Percentiles rank a stretch among this genome's conserved stretches.
These are phyloP conservation scores for Penicillium sp. DNA, from an alignment of 2,329 filamentous ascomycete species.

Conservation along the genomic window DNA sequence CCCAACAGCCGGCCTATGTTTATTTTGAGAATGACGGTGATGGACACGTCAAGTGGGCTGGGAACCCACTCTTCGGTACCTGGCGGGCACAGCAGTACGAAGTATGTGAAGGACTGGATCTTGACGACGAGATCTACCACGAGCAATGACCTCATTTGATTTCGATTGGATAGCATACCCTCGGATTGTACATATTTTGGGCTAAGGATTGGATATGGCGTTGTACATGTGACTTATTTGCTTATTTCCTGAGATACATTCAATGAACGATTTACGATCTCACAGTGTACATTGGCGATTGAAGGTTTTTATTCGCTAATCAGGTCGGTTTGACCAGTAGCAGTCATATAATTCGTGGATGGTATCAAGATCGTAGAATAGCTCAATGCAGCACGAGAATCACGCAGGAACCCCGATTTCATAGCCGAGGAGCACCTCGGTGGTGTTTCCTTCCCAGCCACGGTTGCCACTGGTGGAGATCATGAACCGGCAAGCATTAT, in stretches of 20 bases:
- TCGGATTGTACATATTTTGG: constrained; percentile 3
- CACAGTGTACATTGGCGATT: not conserved
- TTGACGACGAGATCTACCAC: constrained; percentile 25
- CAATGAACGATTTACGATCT: not conserved
- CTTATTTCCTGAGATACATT: not conserved
- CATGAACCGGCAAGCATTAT: constrained; percentile 85
- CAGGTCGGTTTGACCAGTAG: not conserved
- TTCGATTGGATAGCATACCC: not conserved
- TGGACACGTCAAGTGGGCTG: constrained; percentile 28
- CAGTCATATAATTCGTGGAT: constrained; percentile 8
- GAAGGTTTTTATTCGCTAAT: not conserved
- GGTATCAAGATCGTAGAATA: not conserved
- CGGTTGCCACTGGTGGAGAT: constrained; percentile 85
- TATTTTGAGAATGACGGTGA: constrained; percentile 38
- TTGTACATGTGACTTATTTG: constrained; percentile 2
- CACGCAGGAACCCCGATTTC: constrained; percentile 61
- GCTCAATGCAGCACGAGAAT: not conserved
- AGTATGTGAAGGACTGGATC: constrained; percentile 37
- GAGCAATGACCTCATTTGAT: constrained; percentile 16
- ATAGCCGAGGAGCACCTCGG: constrained; percentile 89
- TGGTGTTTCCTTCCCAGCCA: constrained; percentile 87
- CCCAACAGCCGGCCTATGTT: constrained; percentile 34
- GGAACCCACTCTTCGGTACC: constrained; percentile 33
- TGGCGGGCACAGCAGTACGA: constrained; percentile 36
- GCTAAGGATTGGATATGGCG: constrained; percentile 7